Evolutionary conservation across 208 protist species (phyloP).

Genomic region (Strigomonas culicis): DNA sequence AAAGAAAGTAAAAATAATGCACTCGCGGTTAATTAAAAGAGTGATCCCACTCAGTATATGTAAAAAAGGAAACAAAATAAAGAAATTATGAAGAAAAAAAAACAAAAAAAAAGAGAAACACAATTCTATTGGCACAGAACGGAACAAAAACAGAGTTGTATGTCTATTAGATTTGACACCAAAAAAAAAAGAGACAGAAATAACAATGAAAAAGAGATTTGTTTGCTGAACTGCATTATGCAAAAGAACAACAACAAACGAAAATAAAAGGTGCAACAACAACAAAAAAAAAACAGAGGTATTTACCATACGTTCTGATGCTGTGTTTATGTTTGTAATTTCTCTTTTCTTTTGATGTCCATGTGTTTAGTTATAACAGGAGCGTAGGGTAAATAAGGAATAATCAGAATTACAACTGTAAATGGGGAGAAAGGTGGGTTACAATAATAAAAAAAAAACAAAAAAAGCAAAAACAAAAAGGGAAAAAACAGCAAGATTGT

Average conservation of each 20-base stretch:
- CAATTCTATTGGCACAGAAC: not conserved
- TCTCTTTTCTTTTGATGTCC: not conserved
- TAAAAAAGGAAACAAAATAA: not conserved
- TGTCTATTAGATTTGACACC: not conserved
- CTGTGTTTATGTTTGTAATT: not conserved
- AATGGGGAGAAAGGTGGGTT: not conserved
- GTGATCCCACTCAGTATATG: not conserved
- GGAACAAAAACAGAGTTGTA: not conserved
- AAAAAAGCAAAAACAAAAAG: constrained; percentile 1
- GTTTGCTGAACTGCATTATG: not conserved
- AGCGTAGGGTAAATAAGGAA: not conserved
- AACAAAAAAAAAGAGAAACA: too few relatives aligned
- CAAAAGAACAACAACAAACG: not conserved
- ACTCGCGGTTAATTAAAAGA: not conserved
- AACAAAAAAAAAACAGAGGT: not conserved
- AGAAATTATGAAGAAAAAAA: too few relatives aligned
- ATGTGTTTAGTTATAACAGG: not conserved
- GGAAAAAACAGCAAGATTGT: not conserved
- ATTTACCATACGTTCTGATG: not conserved
- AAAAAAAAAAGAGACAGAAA: too few relatives aligned
- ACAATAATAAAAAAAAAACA: not conserved
- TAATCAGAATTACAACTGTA: not conserved
- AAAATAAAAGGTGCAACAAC: not conserved
- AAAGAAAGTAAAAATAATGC: not conserved
- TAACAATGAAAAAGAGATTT: too few relatives aligned